These are phyloP conservation scores for Quercus alba DNA, from an alignment of 306 rosid genomes.

Conservation along the genomic window DNA sequence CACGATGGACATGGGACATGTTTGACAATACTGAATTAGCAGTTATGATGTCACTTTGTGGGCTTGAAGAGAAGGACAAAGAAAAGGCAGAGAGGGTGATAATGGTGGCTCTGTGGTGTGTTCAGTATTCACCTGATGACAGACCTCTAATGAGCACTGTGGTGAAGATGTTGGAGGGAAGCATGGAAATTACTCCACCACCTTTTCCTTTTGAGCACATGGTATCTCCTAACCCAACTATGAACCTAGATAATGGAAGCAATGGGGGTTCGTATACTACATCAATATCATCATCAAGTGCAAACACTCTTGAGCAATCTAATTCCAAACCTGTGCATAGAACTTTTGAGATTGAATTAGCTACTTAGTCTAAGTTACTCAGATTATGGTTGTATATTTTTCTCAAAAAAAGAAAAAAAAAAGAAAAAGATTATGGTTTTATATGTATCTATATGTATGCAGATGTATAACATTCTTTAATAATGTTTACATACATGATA, in stretches of 20 bases:
- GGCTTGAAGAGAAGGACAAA: slow-evolving; percentile 34
- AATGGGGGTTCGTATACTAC: slow-evolving; percentile 15
- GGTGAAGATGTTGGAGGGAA: slow-evolving; percentile 54
- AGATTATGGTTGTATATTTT: neutral
- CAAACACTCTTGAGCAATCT: neutral
- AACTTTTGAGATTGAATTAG: slow-evolving; percentile 27
- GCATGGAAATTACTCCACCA: slow-evolving; percentile 31
- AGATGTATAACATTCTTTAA: no score
- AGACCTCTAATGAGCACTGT: slow-evolving; percentile 50
- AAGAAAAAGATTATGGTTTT: neutral
- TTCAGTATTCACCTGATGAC: slow-evolving; percentile 36
- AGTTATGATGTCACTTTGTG: slow-evolving; percentile 43
- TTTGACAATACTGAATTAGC: slow-evolving; percentile 32
- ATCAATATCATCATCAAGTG: slow-evolving; percentile 4
- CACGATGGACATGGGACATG: slow-evolving; percentile 50
- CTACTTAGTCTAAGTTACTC: neutral
- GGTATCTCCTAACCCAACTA: slow-evolving; percentile 11
- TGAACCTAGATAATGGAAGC: slow-evolving; percentile 9
- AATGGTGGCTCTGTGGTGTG: slow-evolving; percentile 53
- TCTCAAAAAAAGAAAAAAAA: no score
- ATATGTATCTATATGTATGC: no score
- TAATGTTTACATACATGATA: no score
- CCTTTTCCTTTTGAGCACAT: slow-evolving; percentile 39
- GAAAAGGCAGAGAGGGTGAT: slow-evolving; percentile 34
- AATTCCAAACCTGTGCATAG: neutral